Evolutionary conservation across 495 filamentous ascomycete species (phyloP).

Genomic region (Venustampulla echinocandica): DNA sequence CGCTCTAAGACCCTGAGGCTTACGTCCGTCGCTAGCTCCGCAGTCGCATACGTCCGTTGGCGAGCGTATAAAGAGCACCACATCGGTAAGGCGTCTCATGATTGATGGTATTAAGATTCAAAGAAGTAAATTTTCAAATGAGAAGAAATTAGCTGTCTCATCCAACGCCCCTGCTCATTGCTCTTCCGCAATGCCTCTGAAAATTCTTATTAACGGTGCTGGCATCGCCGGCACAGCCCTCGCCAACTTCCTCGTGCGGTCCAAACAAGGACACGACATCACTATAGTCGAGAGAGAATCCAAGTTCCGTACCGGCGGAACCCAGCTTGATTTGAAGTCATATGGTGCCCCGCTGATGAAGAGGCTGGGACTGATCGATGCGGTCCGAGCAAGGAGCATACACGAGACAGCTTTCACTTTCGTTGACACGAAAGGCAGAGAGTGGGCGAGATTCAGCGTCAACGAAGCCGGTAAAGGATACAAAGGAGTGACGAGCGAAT

Average conservation of each 20-base stretch:
- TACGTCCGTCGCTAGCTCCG: no score
- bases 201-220: background rate
- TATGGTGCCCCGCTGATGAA: conserved; percentile 39
- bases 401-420: conserved; percentile 35
- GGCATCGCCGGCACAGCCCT: background rate
- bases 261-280: conserved; percentile 31
- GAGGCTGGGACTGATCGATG: conserved; percentile 41
- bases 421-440: conserved; percentile 29
- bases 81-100: no score
- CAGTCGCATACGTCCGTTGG: no score
- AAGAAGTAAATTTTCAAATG: no score
- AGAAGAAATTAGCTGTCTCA: no score
- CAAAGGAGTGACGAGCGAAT: conserved; percentile 35
- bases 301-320: conserved; percentile 36
- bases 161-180: background rate
- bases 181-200: no score
- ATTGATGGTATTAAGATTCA: no score
- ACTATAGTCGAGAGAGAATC: conserved; percentile 45
- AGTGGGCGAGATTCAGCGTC: conserved; percentile 32
- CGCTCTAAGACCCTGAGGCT: no score
- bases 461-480: conserved; percentile 32
- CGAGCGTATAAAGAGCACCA: no score
- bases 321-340: conserved; percentile 44
- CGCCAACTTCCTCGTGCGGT: background rate
- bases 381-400: conserved; percentile 29